Evolutionary conservation across 1,284 basidiomycete genomes (phyloP).

Genomic region (Sporisorium iseilematis-ciliati): DNA sequence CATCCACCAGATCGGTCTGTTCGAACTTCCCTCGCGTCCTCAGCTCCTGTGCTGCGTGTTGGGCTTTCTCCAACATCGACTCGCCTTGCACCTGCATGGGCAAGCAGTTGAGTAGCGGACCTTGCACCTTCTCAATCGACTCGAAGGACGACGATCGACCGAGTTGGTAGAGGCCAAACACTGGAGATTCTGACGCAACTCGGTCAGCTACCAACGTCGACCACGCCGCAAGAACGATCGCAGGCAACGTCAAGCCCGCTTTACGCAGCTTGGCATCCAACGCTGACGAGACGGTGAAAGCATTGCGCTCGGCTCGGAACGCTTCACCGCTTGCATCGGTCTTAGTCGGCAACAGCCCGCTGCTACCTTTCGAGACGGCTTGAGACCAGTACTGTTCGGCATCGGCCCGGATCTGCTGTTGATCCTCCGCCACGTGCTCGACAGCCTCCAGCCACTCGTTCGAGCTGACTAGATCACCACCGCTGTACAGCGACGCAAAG

Average conservation of each 20-base stretch:
- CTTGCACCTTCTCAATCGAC: conserved; percentile 46
- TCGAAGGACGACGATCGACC: conserved; percentile 46
- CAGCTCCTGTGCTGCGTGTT: conserved; percentile 13
- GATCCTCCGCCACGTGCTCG: conserved; percentile 17
- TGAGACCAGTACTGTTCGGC: conserved; percentile 37
- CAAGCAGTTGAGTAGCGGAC: conserved; percentile 54
- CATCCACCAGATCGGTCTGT: conserved; percentile 42
- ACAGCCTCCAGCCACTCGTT: conserved; percentile 35
- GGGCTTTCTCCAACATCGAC: conserved; percentile 20
- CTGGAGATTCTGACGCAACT: conserved; percentile 1
- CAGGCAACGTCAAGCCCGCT: conserved; percentile 32
- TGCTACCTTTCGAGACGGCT: conserved; percentile 6
- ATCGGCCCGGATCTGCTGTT: conserved; percentile 7
- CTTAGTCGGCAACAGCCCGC: conserved; percentile 13
- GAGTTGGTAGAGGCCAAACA: conserved; percentile 57
- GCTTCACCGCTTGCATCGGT: neutral
- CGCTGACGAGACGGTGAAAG: conserved; percentile 4
- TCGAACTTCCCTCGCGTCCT: conserved; percentile 36
- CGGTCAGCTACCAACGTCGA: conserved; percentile 33
- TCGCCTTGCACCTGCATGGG: conserved; percentile 35
- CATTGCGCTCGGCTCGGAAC: conserved; percentile 21
- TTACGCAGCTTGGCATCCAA: conserved; percentile 26
- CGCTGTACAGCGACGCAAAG: conserved; percentile 43
- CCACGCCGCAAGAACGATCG: conserved; percentile 54
- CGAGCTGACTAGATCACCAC: conserved; percentile 13